Percentiles rank a stretch among this genome's conserved stretches.
phyloP scores from a whole-genome alignment of 2,329 filamentous ascomycete species.

The Fusarium marasasianum region DNA sequence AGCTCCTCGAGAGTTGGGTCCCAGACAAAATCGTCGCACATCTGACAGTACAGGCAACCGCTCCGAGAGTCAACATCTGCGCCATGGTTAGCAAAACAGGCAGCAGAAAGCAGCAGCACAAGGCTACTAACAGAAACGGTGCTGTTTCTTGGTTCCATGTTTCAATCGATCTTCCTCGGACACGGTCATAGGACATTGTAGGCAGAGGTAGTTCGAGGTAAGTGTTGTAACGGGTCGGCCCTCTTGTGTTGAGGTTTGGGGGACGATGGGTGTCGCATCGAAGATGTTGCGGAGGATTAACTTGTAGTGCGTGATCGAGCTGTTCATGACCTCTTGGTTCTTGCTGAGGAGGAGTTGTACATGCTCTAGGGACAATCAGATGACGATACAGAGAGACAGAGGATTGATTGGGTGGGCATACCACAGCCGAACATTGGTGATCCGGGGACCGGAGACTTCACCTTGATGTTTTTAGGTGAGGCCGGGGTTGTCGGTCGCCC shows the following conservation, averaged over 20 bases:
- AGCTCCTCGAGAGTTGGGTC: conserved; percentile 83
- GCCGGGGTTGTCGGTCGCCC: conserved; percentile 59
- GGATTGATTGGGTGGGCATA: conserved; percentile 49
- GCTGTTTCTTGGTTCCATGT: conserved; percentile 74
- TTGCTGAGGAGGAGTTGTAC: conserved; percentile 72
- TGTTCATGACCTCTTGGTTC: conserved; percentile 71
- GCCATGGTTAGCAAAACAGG: conserved; percentile 42
- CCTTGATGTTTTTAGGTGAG: conserved; percentile 65
- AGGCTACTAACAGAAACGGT: conserved; percentile 73
- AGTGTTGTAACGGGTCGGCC: conserved; percentile 67
- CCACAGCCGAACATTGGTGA: conserved; percentile 72
- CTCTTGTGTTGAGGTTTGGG: conserved; percentile 70
- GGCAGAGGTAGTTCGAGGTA: conserved; percentile 75
- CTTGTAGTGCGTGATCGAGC: conserved; percentile 76
- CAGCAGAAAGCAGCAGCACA: not conserved
- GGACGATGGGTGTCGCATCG: conserved; percentile 71
- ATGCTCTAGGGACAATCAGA: conserved; percentile 67
- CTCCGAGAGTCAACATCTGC: conserved; percentile 80
- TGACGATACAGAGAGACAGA: not conserved
- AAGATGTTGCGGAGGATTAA: conserved; percentile 75
- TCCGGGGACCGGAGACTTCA: conserved; percentile 68
- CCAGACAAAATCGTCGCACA: conserved; percentile 85
- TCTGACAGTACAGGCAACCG: conserved; percentile 80
- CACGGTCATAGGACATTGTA: conserved; percentile 77
- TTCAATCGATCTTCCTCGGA: conserved; percentile 71